These are phyloP conservation scores for Artemisia tridentata DNA, from an alignment of 129 eudicot species.

Conservation along the genomic window DNA sequence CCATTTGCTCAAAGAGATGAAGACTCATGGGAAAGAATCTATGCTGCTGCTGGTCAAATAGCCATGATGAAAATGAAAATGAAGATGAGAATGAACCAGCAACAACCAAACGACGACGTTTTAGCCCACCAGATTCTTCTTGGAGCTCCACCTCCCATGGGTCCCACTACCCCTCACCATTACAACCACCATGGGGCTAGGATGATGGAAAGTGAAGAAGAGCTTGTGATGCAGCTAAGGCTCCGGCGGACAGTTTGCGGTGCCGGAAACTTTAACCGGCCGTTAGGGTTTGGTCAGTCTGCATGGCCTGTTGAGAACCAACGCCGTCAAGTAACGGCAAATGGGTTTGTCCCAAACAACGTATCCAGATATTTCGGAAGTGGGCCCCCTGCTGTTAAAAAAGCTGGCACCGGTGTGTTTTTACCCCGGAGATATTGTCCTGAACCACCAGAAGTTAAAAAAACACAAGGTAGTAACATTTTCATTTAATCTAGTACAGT, in stretches of 20 bases:
- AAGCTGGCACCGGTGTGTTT: conserved; percentile 83
- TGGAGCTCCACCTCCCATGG: conserved; percentile 20
- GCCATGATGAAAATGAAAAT: conserved; percentile 30
- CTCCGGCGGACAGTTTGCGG: conserved; percentile 22
- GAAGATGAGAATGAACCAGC: conserved; percentile 33
- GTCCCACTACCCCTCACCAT: conserved; percentile 4
- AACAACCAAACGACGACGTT: conserved; percentile 17
- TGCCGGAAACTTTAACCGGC: conserved; percentile 8
- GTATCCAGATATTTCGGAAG: conserved; percentile 20
- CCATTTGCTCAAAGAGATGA: conserved; percentile 28
- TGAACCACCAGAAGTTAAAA: conserved; percentile 36
- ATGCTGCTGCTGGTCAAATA: conserved; percentile 57
- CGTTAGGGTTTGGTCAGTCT: conserved; percentile 31
- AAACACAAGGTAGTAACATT: conserved; percentile 40
- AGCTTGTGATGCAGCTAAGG: conserved; percentile 18
- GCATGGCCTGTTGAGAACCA: conserved; percentile 41
- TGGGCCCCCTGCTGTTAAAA: conserved; percentile 24
- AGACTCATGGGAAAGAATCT: conserved; percentile 53
- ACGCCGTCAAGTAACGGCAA: conserved; percentile 2
- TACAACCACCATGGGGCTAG: conserved; percentile 13
- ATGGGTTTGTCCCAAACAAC: conserved; percentile 13
- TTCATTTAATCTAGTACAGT: background rate
- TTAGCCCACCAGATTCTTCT: conserved; percentile 7
- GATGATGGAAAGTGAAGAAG: no score
- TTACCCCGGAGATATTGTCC: conserved; percentile 47